phyloP scores from a whole-genome alignment of 441 rosid species.

The Mallotus japonicus region DNA sequence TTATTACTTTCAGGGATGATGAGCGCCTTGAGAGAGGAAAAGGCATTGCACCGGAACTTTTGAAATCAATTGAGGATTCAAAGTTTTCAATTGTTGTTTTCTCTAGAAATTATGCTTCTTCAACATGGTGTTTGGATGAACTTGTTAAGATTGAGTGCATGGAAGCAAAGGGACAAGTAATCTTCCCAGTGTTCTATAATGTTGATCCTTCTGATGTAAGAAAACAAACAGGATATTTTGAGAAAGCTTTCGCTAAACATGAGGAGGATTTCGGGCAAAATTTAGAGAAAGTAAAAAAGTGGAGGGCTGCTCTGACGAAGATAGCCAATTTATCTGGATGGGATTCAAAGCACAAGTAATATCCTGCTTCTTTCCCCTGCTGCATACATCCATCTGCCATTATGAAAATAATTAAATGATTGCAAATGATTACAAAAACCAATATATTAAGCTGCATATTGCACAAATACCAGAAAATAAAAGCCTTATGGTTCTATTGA shows the following conservation, averaged over 20 bases:
- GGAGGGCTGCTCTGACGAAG: neutral
- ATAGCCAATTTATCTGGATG: slow-evolving; percentile 11
- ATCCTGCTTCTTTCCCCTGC: neutral
- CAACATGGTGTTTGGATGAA: slow-evolving; percentile 10
- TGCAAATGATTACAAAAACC: too few relatives aligned
- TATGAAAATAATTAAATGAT: too few relatives aligned
- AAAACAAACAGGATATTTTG: neutral
- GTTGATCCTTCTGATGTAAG: slow-evolving; percentile 11
- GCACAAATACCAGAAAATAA: too few relatives aligned
- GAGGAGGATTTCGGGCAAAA: neutral
- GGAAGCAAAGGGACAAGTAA: neutral
- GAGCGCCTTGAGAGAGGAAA: slow-evolving; percentile 10
- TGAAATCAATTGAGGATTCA: slow-evolving; percentile 10
- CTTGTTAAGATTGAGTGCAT: slow-evolving; percentile 8
- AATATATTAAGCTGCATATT: neutral
- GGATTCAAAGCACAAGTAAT: slow-evolving; percentile 1
- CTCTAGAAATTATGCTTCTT: slow-evolving; percentile 11
- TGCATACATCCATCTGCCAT: too few relatives aligned
- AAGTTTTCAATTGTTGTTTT: neutral
- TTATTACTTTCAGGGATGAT: slow-evolving; percentile 13
- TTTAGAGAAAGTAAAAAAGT: neutral
- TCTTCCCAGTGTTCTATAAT: slow-evolving; percentile 6
- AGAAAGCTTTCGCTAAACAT: slow-evolving; percentile 7
- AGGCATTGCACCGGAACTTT: neutral
- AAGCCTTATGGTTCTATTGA: too few relatives aligned